These are phyloP conservation scores for Acrocalymma vagum DNA, from an alignment of 2,329 filamentous ascomycete genomes.

Conservation along the genomic window DNA sequence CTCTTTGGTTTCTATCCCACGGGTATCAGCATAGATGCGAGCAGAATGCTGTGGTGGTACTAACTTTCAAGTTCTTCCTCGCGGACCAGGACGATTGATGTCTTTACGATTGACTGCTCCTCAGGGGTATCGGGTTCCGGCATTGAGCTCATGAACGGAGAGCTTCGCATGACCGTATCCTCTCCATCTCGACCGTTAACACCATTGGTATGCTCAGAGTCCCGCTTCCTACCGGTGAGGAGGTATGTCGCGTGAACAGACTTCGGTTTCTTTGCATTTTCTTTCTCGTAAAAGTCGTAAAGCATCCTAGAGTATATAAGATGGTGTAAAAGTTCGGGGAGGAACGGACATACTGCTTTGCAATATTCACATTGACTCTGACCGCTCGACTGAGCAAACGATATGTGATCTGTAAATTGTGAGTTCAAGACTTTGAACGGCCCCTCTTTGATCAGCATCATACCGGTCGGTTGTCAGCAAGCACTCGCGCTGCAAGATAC, in stretches of 20 bases:
- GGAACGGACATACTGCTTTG: constrained; percentile 76
- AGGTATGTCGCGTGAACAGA: constrained; percentile 94
- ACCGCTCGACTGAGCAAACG: constrained; percentile 82
- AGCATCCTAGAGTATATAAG: constrained; percentile 70
- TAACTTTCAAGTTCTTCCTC: constrained; percentile 77
- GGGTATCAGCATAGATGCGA: constrained; percentile 19
- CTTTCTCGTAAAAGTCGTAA: constrained; percentile 81
- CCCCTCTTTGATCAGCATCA: constrained; percentile 32
- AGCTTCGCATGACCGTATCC: constrained; percentile 72
- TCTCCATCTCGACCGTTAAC: constrained; percentile 62
- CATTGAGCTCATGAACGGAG: constrained; percentile 73
- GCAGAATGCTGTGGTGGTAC: too few species aligned
- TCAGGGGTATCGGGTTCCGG: constrained; percentile 54
- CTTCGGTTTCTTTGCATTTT: constrained; percentile 77
- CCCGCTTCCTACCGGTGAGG: constrained; percentile 73
- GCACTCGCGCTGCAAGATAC: constrained; percentile 77
- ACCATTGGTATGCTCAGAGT: constrained; percentile 45
- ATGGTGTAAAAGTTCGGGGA: background rate
- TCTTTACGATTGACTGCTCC: constrained; percentile 62
- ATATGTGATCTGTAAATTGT: constrained; percentile 77
- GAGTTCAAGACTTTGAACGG: constrained; percentile 5
- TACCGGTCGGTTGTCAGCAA: constrained; percentile 79
- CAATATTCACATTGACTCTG: constrained; percentile 83
- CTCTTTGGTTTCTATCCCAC: constrained; percentile 66
- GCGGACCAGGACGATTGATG: constrained; percentile 71